A percentile compares a stretch with the other conserved stretches of the same genome.
Conservation (phyloP, 1,139 yeast species). For the Arxiozyma heterogenica region DNA sequence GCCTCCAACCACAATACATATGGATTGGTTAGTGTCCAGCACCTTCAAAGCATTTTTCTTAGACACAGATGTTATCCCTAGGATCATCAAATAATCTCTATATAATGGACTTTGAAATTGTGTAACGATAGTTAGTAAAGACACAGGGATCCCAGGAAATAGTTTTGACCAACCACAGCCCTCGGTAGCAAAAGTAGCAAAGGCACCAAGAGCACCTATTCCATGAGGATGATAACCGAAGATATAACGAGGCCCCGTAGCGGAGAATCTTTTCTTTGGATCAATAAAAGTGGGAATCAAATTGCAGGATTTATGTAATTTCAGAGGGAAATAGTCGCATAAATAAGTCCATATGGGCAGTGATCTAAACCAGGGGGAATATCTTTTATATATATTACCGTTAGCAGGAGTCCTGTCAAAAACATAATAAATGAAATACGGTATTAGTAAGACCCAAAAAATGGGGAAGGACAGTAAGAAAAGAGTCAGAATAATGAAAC, state of each 20-base stretch:
- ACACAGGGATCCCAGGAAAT: conserved; percentile 76
- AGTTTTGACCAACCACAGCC: conserved; percentile 57
- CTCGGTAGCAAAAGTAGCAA: conserved; percentile 79
- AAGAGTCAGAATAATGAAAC: conserved; percentile 45
- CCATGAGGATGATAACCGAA: conserved; percentile 98
- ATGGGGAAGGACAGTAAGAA: conserved; percentile 56
- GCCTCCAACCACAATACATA: conserved; percentile 90
- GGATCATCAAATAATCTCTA: conserved; percentile 70
- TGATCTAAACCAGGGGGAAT: conserved; percentile 50
- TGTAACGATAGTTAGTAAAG: conserved; percentile 70
- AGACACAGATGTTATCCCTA: conserved; percentile 84
- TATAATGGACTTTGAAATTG: conserved; percentile 85
- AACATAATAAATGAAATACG: conserved; percentile 49
- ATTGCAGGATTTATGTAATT: conserved; percentile 60
- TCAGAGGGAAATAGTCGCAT: conserved; percentile 72
- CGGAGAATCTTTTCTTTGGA: conserved; percentile 11
- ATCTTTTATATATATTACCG: conserved; percentile 56
- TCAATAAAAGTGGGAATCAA: conserved; percentile 63
- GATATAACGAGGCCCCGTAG: conserved; percentile 66
- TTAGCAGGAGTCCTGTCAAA: conserved; percentile 60
- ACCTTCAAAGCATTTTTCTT: conserved; percentile 61
- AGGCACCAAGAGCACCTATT: conserved; percentile 83
- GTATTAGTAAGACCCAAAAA: conserved; percentile 56
- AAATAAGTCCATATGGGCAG: conserved; percentile 63
- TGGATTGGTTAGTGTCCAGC: conserved; percentile 61